Conservation (phyloP, 495 filamentous ascomycete species). For the Articulospora tetracladia region DNA sequence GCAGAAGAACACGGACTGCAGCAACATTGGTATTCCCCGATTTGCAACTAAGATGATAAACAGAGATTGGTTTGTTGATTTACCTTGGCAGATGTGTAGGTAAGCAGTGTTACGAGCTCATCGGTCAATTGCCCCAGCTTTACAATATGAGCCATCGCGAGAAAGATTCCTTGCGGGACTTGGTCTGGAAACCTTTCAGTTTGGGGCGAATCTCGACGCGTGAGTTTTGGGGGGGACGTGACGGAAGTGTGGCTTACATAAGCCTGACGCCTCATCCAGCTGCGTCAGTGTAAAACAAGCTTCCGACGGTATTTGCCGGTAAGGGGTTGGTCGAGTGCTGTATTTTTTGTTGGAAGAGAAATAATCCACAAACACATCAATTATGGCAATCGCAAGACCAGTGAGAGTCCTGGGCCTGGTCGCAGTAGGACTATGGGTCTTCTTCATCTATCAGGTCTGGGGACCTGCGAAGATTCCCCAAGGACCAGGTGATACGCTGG, state of each 20-base stretch:
- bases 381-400: constrained; percentile 78
- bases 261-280: neutral
- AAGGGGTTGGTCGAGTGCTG: neutral
- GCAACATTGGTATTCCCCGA: too few species aligned
- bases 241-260: neutral
- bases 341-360: neutral
- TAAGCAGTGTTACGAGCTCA: constrained; percentile 45
- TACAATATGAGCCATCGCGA: constrained; percentile 43
- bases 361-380: constrained; percentile 15
- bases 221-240: constrained; percentile 1
- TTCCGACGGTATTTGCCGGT: neutral
- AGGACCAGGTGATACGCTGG: constrained; percentile 37
- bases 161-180: neutral
- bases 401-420: constrained; percentile 73
- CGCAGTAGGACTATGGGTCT: constrained; percentile 65
- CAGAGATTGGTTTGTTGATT: neutral
- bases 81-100: constrained; percentile 26
- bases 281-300: neutral
- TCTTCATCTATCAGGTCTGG: constrained; percentile 70
- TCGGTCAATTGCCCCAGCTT: constrained; percentile 47
- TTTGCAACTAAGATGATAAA: too few species aligned
- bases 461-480: constrained; percentile 37
- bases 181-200: neutral
- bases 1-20: neutral
- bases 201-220: neutral